Evolutionary conservation across 768 basidiomycete species (phyloP).

Genomic region (Podaxis sp.): DNA sequence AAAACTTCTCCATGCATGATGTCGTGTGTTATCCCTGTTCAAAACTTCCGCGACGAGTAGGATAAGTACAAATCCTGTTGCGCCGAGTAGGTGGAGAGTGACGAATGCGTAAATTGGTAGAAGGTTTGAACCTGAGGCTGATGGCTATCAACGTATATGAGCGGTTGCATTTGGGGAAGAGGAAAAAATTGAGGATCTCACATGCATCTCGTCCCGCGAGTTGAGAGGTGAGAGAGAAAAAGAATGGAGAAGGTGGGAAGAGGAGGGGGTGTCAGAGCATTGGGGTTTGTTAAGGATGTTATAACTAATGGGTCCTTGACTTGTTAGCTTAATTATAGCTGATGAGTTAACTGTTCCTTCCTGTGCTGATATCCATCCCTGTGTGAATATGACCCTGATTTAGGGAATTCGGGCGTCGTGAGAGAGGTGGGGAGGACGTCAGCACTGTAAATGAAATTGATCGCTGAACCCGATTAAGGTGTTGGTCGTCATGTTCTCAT

Average conservation of each 20-base stretch:
- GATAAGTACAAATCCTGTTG: background rate
- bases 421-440: too few species aligned
- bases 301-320: too few species aligned
- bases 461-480: too few species aligned
- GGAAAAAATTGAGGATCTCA: background rate
- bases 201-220: background rate
- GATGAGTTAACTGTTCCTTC: background rate
- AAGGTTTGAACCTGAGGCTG: background rate
- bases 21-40: background rate
- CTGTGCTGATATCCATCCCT: background rate
- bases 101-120: background rate
- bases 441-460: too few species aligned
- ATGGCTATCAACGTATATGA: background rate
- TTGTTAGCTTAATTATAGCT: too few species aligned
- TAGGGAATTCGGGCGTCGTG: too few species aligned
- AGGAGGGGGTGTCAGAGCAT: background rate
- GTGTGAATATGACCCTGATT: too few species aligned
- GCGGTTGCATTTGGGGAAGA: background rate
- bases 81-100: background rate
- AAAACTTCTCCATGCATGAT: slow-evolving; percentile 4
- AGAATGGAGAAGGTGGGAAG: background rate
- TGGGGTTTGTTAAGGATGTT: background rate
- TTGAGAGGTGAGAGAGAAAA: background rate
- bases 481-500: too few species aligned
- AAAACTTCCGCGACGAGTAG: background rate